These are phyloP conservation scores for Serendipita sp. DNA, from an alignment of 768 basidiomycete genomes.

Conservation along the genomic window DNA sequence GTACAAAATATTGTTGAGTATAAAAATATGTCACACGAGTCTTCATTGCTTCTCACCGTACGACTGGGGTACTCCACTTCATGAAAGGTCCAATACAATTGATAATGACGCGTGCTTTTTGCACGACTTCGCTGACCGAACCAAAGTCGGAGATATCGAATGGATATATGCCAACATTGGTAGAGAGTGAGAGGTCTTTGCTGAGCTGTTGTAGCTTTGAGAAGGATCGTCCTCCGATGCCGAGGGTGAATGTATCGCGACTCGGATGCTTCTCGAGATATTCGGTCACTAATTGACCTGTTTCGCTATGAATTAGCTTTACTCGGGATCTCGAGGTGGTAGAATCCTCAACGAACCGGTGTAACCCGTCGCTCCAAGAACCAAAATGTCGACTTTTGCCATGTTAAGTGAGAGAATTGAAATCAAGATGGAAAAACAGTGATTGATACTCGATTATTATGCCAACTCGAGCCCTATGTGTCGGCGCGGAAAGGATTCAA, in stretches of 20 bases:
- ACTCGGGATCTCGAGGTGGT: background rate
- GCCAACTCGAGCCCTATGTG: too few species aligned
- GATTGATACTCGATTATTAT: background rate
- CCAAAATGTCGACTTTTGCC: constrained; percentile 33
- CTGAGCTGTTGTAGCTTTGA: constrained; percentile 42
- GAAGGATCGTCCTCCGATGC: constrained; percentile 52
- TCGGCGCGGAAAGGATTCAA: too few species aligned
- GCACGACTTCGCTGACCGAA: constrained; percentile 43
- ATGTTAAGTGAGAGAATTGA: background rate
- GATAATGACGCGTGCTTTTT: constrained; percentile 48
- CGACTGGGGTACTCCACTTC: constrained; percentile 56
- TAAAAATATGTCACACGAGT: background rate
- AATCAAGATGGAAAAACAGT: background rate
- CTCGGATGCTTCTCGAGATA: constrained; percentile 57
- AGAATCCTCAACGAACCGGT: constrained; percentile 19
- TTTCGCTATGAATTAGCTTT: constrained; percentile 19
- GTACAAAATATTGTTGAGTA: background rate
- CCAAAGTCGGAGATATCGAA: constrained; percentile 43
- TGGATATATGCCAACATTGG: constrained; percentile 29
- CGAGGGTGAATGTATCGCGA: constrained; percentile 42
- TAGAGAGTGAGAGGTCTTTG: constrained; percentile 29
- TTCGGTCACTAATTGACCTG: constrained; percentile 45
- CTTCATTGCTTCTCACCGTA: constrained; percentile 30
- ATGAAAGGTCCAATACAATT: constrained; percentile 67
- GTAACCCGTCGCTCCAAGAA: constrained; percentile 50